A percentile compares a stretch with the other conserved stretches of the same genome.
phyloP scores from a whole-genome alignment of 176 grass and related monocot genomes.

The Raddia distichophylla region DNA sequence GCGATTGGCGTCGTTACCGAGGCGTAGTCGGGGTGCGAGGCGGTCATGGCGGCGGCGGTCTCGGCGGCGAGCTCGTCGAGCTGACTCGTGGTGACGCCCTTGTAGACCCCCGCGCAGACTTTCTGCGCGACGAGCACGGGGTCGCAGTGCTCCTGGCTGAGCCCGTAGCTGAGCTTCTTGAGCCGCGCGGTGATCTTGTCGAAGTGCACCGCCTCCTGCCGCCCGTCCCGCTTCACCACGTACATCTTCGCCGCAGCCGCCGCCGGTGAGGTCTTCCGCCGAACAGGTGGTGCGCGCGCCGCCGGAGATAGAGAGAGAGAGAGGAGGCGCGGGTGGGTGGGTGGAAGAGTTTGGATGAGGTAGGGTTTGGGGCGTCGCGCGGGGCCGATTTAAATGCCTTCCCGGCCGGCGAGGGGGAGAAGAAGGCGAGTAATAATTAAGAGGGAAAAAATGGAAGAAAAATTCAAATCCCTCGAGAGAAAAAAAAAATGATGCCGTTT shows the following conservation, averaged over 20 bases:
- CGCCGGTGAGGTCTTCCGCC: slow-evolving; percentile 48
- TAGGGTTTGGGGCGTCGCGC: slow-evolving; percentile 35
- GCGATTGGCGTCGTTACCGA: slow-evolving; percentile 34
- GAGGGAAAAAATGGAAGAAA: background rate
- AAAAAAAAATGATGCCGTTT: background rate
- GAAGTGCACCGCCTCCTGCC: slow-evolving; percentile 90
- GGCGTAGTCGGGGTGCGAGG: slow-evolving; percentile 90
- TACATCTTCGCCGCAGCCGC: slow-evolving; percentile 55
- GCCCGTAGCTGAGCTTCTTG: slow-evolving; percentile 97
- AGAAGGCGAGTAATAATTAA: slow-evolving; percentile 37
- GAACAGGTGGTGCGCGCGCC: slow-evolving; percentile 46
- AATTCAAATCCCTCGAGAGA: background rate
- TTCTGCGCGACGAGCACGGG: slow-evolving; percentile 92
- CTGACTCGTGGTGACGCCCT: slow-evolving; percentile 95
- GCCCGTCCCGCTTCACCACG: slow-evolving; percentile 92
- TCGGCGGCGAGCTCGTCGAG: slow-evolving; percentile 97
- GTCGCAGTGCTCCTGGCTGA: slow-evolving; percentile 99
- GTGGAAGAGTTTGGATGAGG: background rate
- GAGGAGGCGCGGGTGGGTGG: background rate
- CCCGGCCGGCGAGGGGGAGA: slow-evolving; percentile 36
- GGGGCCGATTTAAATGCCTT: slow-evolving; percentile 46
- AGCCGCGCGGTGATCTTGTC: slow-evolving; percentile 97
- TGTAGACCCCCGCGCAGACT: slow-evolving; percentile 89
- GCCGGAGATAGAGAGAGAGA: background rate
- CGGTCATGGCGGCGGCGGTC: slow-evolving; percentile 86